Evolutionary conservation across 306 rosid species (phyloP).

Genomic region (Quercus ilex): DNA sequence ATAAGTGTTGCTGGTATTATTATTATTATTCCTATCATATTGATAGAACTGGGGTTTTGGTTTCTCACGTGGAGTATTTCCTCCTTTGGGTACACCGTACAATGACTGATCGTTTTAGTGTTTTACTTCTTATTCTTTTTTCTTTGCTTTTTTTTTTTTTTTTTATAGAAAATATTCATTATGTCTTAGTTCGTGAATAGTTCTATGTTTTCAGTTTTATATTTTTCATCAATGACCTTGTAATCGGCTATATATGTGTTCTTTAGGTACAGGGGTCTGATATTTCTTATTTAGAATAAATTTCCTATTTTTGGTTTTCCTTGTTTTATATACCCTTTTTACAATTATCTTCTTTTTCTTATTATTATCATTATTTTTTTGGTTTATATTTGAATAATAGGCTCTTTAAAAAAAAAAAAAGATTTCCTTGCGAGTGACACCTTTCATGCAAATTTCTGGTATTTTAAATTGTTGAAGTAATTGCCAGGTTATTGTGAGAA

Average conservation of each 20-base stretch:
- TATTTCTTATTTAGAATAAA: too few relatives aligned
- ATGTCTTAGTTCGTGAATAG: background rate
- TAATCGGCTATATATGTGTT: background rate
- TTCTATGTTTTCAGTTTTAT: background rate
- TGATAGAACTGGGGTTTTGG: background rate
- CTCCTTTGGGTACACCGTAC: background rate
- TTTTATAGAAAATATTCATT: background rate
- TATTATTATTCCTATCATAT: too few relatives aligned
- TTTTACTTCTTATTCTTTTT: background rate
- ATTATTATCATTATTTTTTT: background rate
- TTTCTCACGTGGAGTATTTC: background rate
- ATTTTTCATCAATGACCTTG: background rate
- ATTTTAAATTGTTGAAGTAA: background rate
- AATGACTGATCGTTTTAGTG: background rate
- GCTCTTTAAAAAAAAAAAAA: too few relatives aligned
- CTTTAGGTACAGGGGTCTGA: background rate
- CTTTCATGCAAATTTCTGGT: background rate
- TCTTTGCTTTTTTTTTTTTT: too few relatives aligned
- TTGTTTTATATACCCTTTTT: background rate
- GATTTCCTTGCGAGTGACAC: background rate
- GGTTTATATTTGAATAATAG: background rate
- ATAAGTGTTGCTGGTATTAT: too few relatives aligned
- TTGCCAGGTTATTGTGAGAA: background rate
- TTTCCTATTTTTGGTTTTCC: background rate
- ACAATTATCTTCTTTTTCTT: background rate